phyloP scores from a whole-genome alignment of 495 filamentous ascomycete genomes.

The Darksidea phi region DNA sequence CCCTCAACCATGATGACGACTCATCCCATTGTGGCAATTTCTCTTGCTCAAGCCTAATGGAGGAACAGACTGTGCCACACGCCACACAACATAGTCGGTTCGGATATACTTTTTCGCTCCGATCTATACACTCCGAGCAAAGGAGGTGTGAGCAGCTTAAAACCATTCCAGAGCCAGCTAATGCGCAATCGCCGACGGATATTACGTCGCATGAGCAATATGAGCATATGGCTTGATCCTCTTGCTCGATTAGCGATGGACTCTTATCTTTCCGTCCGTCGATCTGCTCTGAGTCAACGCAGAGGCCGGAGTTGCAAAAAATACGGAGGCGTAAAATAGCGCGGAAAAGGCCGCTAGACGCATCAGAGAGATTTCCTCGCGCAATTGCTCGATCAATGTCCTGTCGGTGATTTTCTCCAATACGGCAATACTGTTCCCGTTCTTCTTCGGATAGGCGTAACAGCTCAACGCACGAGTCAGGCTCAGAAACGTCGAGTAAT shows the following conservation, averaged over 20 bases:
- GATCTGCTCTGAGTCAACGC: not conserved
- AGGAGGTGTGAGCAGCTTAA: slow-evolving; percentile 9
- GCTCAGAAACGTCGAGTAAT: slow-evolving; percentile 44
- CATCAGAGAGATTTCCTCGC: slow-evolving; percentile 36
- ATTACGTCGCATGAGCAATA: slow-evolving; percentile 40
- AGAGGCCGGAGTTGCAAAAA: slow-evolving; percentile 45
- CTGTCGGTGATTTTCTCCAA: slow-evolving; percentile 29
- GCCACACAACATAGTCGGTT: too few species aligned
- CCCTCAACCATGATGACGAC: too few species aligned
- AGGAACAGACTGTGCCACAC: too few species aligned
- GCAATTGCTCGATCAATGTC: slow-evolving; percentile 41
- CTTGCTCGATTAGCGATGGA: slow-evolving; percentile 1
- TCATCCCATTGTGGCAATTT: too few species aligned
- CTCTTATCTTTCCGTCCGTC: not conserved
- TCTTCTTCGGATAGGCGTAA: slow-evolving; percentile 39
- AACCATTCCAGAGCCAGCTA: not conserved
- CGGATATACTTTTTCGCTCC: slow-evolving; percentile 22
- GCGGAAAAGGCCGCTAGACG: slow-evolving; percentile 42
- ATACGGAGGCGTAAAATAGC: slow-evolving; percentile 47
- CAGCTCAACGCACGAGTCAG: slow-evolving; percentile 23
- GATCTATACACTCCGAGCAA: slow-evolving; percentile 32
- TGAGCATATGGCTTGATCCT: slow-evolving; percentile 20
- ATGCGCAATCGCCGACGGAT: slow-evolving; percentile 38
- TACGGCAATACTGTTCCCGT: slow-evolving; percentile 38
- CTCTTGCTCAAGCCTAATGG: too few species aligned